Evolutionary conservation across 768 basidiomycete genomes (phyloP), one percentile per base, ranked within the genome.

Genomic region (Trametopsis cervina): DNA sequence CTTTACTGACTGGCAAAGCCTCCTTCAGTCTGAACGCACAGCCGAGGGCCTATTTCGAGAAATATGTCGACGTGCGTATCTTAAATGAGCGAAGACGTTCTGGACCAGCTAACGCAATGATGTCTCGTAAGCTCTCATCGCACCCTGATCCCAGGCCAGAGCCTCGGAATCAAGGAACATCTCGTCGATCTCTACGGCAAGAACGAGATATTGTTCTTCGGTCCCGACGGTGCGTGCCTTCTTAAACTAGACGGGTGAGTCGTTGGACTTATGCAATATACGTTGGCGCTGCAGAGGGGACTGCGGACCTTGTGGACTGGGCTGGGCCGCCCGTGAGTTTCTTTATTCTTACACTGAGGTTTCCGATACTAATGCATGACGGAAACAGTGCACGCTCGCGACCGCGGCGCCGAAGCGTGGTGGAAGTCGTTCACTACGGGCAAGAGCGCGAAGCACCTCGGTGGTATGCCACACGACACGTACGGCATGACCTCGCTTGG

Each of bases 231-330:
- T 82, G 46, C 43, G 73, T 63, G n/a, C 18, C 18, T 27, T 22
- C 15, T 27, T 21, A 21, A 23, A n/a, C n/a, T n/a, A n/a, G n/a
- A n/a, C n/a, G n/a, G n/a, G n/a, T 22, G 17, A n/a, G 5, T 10
- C 42, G 45, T 9, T 35, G 22, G 26, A 13, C 20, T 44, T 29
- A 24, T 50, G 18, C 18, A 4, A n/a, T n/a, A n/a, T n/a, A n/a
- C n/a, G n/a, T n/a, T n/a, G n/a, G 37, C 25, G 27, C 20, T 54
- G 24, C 58, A 84, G 85, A 93, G 80, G 93, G 94, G 44, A 97
- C 96, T 24, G 95, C 96, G 37, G 92, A 94, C 54, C 88, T 96
- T 84, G 98, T 99, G 96, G 96, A 97, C 71, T 98, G 96, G 96
- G 95, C 95, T 36, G n/a, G n/a, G n/a, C n/a, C n/a, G 94, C 94